Base-by-base conservation (phyloP, 306 rosid genomes). In the Cicer yamashitae region DNA sequence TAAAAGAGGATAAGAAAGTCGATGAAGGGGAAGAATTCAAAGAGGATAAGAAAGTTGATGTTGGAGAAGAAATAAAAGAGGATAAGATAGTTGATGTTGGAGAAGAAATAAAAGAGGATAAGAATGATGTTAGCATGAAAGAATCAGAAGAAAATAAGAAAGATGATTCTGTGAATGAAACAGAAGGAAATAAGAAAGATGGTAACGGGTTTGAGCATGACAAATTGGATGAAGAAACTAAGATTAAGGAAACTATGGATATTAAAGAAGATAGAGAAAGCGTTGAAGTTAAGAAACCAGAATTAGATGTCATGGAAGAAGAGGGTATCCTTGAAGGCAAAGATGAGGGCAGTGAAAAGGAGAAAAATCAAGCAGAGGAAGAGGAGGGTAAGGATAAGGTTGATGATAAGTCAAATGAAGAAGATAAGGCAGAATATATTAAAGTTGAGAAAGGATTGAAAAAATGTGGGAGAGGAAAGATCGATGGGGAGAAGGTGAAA, bases 391-490 rank as follows among this genome's bases (percentile, higher is more conserved):
- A 44, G 53, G 79, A 78, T 70, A 63, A 76, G 10, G 37, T 60
- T 82, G 81, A 13, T 5, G 4, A 60, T 6, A 77, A 69, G 45
- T 71, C 82, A 11, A 57, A 61, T 64, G 82, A 79, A 62, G 81
- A 76, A 60, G 74, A 64, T 73, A 75, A 52, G 51, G 78, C 17
- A 20, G 62, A 87, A 57, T 84, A 91, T 58, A 64, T 71, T 17
- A 80, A 81, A 80, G 82, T 22, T 74, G 85, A 59, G 59, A 90
- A 85, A 73, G 76, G 83, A 62, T 51, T 77, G 1, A 86, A 78
- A 82, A 90, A 78, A 79, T 89, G 66, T 40, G 82, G 71, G 48
- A 86, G 69, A 83, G 84, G 84, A 64, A 88, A 73, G 82, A 70
- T 12, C 66, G 66, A 67, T 52, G 70, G 8, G 8, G 85, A 57